These are phyloP conservation scores for Pythium sp. DNA, from an alignment of 352 stramenopile species.

Conservation along the genomic window DNA sequence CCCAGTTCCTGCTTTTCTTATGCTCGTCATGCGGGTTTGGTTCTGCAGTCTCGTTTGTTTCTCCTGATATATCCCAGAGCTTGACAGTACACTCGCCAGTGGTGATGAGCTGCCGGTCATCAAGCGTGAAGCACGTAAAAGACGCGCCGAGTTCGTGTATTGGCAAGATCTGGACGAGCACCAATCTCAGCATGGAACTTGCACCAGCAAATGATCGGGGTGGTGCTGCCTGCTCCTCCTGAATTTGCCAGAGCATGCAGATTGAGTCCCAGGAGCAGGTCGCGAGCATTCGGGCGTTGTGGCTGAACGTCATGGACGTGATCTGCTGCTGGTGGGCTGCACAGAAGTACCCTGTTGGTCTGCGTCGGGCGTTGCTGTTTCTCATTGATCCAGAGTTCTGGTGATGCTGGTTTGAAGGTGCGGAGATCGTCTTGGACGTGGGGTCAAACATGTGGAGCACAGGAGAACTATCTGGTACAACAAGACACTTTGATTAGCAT, in stretches of 20 bases:
- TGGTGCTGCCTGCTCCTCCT: not conserved
- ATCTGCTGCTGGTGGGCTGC: slow-evolving; percentile 56
- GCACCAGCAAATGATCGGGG: not conserved
- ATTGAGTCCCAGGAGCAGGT: slow-evolving; percentile 62
- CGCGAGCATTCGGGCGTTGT: slow-evolving; percentile 30
- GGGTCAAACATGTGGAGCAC: slow-evolving; percentile 14
- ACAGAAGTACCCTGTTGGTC: not conserved
- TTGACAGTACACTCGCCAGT: slow-evolving; percentile 44
- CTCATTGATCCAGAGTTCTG: not conserved
- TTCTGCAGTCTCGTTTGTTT: not conserved
- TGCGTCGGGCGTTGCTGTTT: not conserved
- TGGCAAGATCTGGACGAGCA: slow-evolving; percentile 37
- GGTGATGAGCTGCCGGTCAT: slow-evolving; percentile 42
- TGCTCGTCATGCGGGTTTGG: not conserved
- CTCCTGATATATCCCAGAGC: slow-evolving; percentile 34
- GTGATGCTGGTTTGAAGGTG: not conserved
- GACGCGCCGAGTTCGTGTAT: slow-evolving; percentile 36
- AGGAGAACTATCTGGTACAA: not conserved
- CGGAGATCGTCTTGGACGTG: slow-evolving; percentile 6
- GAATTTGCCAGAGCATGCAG: slow-evolving; percentile 52
- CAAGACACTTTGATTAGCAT: too few species aligned
- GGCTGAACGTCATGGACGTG: slow-evolving; percentile 38
- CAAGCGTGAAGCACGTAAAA: slow-evolving; percentile 29
- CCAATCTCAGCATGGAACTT: slow-evolving; percentile 9
- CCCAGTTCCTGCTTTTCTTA: not conserved